These are phyloP conservation scores for Rhynchospora pubera DNA, from an alignment of 176 grass and related monocot species.

Conservation along the genomic window DNA sequence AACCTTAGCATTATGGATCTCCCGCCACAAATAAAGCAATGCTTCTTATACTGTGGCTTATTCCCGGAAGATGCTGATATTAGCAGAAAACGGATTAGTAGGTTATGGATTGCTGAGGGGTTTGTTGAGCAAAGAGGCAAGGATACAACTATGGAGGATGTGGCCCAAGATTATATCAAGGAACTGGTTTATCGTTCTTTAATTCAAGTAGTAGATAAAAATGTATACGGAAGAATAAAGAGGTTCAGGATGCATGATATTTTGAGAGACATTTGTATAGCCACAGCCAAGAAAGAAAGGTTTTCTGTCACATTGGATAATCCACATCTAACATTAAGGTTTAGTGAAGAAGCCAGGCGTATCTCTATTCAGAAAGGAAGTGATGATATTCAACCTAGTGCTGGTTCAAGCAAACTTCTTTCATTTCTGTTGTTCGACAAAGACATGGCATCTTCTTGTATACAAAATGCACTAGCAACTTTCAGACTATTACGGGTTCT, in stretches of 20 bases:
- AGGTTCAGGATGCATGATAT: slow-evolving; percentile 38
- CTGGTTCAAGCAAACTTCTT: slow-evolving; percentile 3
- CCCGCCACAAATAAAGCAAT: too few species aligned
- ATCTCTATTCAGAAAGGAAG: slow-evolving; percentile 17
- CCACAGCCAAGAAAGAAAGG: neutral
- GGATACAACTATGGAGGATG: neutral
- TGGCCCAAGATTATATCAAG: slow-evolving; percentile 29
- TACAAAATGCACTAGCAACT: slow-evolving; percentile 8
- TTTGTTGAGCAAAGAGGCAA: slow-evolving; percentile 34
- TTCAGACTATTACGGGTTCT: slow-evolving; percentile 39
- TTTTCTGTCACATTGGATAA: slow-evolving; percentile 20
- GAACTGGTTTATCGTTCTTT: slow-evolving; percentile 28
- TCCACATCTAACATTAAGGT: neutral
- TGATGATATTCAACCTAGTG: neutral
- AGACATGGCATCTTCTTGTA: slow-evolving; percentile 15
- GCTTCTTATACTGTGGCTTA: too few species aligned
- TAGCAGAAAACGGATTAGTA: too few species aligned
- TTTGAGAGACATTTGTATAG: neutral
- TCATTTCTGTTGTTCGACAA: slow-evolving; percentile 21
- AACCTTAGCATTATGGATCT: too few species aligned
- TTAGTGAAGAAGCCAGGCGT: neutral
- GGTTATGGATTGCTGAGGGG: slow-evolving; percentile 38
- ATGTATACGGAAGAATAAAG: slow-evolving; percentile 26
- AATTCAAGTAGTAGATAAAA: slow-evolving; percentile 26
- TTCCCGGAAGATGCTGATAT: too few species aligned